Evolutionary conservation across 371 early-diverging fungal genomes (phyloP).

Genomic region (Rhizopus arrhizus): DNA sequence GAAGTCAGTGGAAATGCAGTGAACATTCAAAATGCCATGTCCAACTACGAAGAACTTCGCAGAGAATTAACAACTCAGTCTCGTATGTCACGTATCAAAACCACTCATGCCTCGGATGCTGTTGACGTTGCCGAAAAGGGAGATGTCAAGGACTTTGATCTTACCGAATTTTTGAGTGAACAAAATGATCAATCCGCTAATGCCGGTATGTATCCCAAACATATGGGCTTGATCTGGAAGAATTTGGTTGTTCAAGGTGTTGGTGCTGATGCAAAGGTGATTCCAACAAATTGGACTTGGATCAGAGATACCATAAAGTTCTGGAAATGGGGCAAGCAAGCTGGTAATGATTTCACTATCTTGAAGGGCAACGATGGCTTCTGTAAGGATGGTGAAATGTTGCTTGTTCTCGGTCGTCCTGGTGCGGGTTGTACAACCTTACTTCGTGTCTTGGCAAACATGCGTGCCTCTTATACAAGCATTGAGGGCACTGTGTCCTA

Average conservation of each 20-base stretch:
- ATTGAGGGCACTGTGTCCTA: constrained; percentile 51
- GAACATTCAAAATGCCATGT: constrained; percentile 48
- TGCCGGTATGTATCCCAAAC: constrained; percentile 49
- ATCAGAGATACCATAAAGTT: constrained; percentile 25
- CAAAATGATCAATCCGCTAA: constrained; percentile 24
- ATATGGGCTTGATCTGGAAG: constrained; percentile 55
- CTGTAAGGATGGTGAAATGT: constrained; percentile 62
- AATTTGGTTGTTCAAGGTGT: constrained; percentile 51
- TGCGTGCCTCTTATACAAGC: constrained; percentile 44
- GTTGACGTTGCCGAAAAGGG: constrained; percentile 23
- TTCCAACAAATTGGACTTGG: constrained; percentile 34
- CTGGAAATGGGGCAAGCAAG: constrained; percentile 39
- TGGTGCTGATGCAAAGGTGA: constrained; percentile 40
- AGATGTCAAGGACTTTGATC: constrained; percentile 30
- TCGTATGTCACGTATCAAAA: constrained; percentile 30
- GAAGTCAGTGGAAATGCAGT: constrained; percentile 51
- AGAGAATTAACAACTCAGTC: constrained; percentile 53
- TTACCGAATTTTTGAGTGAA: constrained; percentile 32
- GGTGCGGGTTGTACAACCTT: constrained; percentile 62
- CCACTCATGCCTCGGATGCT: constrained; percentile 22
- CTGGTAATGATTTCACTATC: constrained; percentile 42
- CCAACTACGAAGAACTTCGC: constrained; percentile 48
- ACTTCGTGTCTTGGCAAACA: constrained; percentile 57
- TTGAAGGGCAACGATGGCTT: constrained; percentile 50
- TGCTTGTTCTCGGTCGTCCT: constrained; percentile 61